Conservation (phyloP, 2,329 filamentous ascomycete species). For the Monilinia polystroma region DNA sequence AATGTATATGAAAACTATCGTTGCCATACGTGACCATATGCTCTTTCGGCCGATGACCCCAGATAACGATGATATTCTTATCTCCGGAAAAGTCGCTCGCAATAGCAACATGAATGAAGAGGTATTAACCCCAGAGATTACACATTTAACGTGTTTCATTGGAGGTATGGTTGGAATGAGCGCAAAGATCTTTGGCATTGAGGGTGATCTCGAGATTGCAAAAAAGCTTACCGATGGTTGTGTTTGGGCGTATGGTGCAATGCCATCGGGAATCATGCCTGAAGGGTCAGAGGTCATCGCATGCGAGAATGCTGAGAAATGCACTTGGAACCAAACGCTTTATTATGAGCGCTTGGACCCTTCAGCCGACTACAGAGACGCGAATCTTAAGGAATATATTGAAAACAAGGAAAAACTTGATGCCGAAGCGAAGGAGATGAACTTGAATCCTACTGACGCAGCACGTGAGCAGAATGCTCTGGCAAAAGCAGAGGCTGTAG, state of each 20-base stretch:
- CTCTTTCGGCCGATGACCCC: slow-evolving; percentile 76
- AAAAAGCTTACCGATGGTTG: slow-evolving; percentile 66
- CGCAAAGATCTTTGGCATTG: slow-evolving; percentile 59
- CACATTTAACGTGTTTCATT: slow-evolving; percentile 66
- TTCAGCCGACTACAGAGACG: slow-evolving; percentile 45
- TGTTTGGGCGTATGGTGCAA: slow-evolving; percentile 66
- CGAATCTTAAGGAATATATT: slow-evolving; percentile 46
- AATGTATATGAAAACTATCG: slow-evolving; percentile 68
- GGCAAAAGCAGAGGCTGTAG: slow-evolving; percentile 9
- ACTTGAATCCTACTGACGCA: background rate
- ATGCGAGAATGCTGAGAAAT: slow-evolving; percentile 44
- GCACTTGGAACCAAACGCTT: slow-evolving; percentile 38
- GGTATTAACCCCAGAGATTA: slow-evolving; percentile 41
- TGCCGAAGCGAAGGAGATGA: slow-evolving; percentile 29
- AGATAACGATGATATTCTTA: slow-evolving; percentile 66
- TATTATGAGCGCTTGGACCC: slow-evolving; percentile 41
- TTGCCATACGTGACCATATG: slow-evolving; percentile 68
- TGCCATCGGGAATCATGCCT: slow-evolving; percentile 63
- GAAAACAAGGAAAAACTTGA: slow-evolving; percentile 44
- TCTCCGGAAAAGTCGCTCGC: slow-evolving; percentile 63
- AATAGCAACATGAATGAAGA: slow-evolving; percentile 48
- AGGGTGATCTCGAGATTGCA: slow-evolving; percentile 61
- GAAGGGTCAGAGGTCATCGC: slow-evolving; percentile 52
- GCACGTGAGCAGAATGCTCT: slow-evolving; percentile 16
- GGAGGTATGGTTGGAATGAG: slow-evolving; percentile 69